These are phyloP conservation scores for Pyrenochaeta sp. DNA, from an alignment of 2,329 filamentous ascomycete genomes.

Conservation along the genomic window DNA sequence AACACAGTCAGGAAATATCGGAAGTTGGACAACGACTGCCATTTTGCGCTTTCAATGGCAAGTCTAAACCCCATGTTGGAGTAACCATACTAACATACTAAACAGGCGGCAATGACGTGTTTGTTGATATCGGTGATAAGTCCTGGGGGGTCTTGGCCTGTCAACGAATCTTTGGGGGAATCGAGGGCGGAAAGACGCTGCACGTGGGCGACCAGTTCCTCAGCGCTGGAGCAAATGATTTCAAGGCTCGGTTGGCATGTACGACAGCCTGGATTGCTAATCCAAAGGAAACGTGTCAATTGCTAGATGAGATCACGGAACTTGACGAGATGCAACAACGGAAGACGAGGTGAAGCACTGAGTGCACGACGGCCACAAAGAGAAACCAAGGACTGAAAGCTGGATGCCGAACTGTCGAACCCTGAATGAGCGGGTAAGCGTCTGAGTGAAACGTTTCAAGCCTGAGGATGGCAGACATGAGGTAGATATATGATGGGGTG, in stretches of 20 bases:
- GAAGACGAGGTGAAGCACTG: slow-evolving; percentile 35
- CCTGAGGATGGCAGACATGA: too few relatives aligned
- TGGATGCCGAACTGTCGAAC: too few relatives aligned
- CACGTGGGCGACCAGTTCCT: slow-evolving; percentile 97
- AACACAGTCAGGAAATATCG: slow-evolving; percentile 68
- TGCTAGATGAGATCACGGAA: slow-evolving; percentile 80
- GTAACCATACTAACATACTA: slow-evolving; percentile 23
- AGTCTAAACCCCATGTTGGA: neutral
- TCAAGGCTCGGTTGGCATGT: slow-evolving; percentile 90
- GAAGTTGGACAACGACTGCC: slow-evolving; percentile 73
- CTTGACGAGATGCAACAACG: slow-evolving; percentile 50
- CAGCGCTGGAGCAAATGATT: slow-evolving; percentile 89
- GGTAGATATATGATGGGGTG: too few relatives aligned
- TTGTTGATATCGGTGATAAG: slow-evolving; percentile 98
- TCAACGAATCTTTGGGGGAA: slow-evolving; percentile 84
- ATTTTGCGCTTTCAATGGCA: slow-evolving; percentile 95
- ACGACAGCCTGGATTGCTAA: slow-evolving; percentile 98
- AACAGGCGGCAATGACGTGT: slow-evolving; percentile 86
- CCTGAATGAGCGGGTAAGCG: too few relatives aligned
- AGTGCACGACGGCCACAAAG: slow-evolving; percentile 3
- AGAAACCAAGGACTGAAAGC: too few relatives aligned
- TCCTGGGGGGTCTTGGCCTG: slow-evolving; percentile 93
- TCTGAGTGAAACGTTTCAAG: too few relatives aligned
- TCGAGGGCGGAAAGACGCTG: slow-evolving; percentile 79
- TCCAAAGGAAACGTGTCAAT: slow-evolving; percentile 85